These are phyloP conservation scores for Abortiporus biennis DNA, from an alignment of 1,284 basidiomycete genomes.

Conservation along the genomic window DNA sequence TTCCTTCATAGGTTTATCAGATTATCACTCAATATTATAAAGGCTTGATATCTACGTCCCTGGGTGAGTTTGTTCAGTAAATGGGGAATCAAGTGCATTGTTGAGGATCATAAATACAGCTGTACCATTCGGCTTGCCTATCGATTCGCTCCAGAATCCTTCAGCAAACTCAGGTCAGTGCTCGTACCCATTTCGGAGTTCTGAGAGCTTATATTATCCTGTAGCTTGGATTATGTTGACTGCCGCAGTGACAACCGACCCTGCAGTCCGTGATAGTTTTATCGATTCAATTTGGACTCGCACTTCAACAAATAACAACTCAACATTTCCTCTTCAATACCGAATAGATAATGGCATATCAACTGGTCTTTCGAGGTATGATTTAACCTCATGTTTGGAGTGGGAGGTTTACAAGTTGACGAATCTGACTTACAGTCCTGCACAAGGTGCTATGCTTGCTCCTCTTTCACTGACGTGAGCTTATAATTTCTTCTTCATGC, in stretches of 20 bases:
- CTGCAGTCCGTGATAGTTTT: neutral
- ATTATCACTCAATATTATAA: neutral
- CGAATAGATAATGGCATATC: neutral
- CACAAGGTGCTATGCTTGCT: neutral
- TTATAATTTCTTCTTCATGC: too few relatives aligned
- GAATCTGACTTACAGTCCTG: neutral
- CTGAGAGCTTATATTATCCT: too few relatives aligned
- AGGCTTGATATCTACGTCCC: too few relatives aligned
- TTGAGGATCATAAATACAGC: too few relatives aligned
- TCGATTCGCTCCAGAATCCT: too few relatives aligned
- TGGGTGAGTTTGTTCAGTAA: too few relatives aligned
- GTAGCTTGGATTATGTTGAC: constrained; percentile 3
- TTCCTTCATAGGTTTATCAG: neutral
- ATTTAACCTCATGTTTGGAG: too few relatives aligned
- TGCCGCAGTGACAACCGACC: constrained; percentile 1
- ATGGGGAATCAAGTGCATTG: too few relatives aligned
- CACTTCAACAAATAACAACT: neutral
- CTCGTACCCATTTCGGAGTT: too few relatives aligned
- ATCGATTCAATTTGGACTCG: constrained; percentile 1
- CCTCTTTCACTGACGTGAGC: neutral
- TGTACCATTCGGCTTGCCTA: too few relatives aligned
- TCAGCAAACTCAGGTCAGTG: too few relatives aligned
- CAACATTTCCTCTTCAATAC: neutral
- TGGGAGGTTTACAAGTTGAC: neutral
- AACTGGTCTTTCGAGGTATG: neutral